phyloP scores from a whole-genome alignment of 2,329 filamentous ascomycete genomes.

The Curvularia verruculosa region DNA sequence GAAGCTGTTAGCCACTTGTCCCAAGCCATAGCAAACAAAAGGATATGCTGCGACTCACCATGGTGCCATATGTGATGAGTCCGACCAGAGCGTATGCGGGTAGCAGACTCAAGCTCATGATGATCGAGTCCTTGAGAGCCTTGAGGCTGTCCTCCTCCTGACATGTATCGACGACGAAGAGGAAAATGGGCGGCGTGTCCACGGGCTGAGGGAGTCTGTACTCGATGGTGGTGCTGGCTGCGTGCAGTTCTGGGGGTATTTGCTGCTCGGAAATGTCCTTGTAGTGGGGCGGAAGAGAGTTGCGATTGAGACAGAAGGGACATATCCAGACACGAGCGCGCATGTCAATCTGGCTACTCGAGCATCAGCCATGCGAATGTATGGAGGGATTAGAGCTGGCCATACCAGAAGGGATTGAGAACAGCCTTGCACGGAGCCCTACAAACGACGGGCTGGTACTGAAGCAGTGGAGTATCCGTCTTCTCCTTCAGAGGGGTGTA shows the following conservation, averaged over 20 bases:
- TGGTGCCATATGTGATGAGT: constrained; percentile 88
- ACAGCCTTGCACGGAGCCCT: constrained; percentile 95
- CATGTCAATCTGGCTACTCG: constrained; percentile 75
- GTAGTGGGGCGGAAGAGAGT: constrained; percentile 82
- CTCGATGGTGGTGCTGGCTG: constrained; percentile 85
- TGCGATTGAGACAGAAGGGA: constrained; percentile 84
- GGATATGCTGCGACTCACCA: constrained; percentile 61
- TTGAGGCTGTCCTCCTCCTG: constrained; percentile 86
- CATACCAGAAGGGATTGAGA: constrained; percentile 94
- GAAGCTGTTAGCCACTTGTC: constrained; percentile 23
- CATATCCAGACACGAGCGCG: constrained; percentile 87
- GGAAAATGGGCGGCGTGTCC: constrained; percentile 83
- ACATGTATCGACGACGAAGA: constrained; percentile 87
- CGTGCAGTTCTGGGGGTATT: constrained; percentile 83
- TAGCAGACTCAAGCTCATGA: constrained; percentile 82
- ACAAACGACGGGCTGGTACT: constrained; percentile 97
- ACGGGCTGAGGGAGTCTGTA: constrained; percentile 81
- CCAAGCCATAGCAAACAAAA: no score
- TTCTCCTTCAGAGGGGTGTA: constrained; percentile 98
- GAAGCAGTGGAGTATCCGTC: constrained; percentile 82
- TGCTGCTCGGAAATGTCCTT: constrained; percentile 86
- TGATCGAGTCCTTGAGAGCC: constrained; percentile 82
- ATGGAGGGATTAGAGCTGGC: not conserved
- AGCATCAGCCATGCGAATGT: constrained; percentile 26
- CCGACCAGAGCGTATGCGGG: constrained; percentile 83